Base-by-base conservation (phyloP, 169 alveolate species). In the Plasmodium knowlesi region DNA sequence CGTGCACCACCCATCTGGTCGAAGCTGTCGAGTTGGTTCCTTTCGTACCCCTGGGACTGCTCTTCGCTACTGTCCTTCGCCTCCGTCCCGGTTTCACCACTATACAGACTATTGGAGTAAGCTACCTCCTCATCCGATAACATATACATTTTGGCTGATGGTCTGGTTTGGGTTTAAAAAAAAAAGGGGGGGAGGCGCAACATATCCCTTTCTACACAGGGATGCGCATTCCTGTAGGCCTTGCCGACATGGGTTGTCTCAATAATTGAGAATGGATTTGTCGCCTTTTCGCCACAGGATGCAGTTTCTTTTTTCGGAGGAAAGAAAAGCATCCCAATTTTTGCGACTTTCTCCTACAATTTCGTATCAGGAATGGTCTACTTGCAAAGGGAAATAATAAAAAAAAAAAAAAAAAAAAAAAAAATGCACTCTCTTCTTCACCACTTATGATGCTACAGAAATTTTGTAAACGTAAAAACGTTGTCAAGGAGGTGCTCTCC, bases 121-220 rank as follows among this genome's bases (percentile, higher is more conserved):
- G 72, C 70, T 37, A 25, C 39, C 37, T 89, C 90, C 8, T 80
- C 94, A 32, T 89, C 94, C 50, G 94, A 89, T 61, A 89, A 32
- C 50, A 89, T 79, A 53, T 79, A 89, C 94, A 89, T 89, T 72
- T 25, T 86, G 30, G 34, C 72, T 8, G 16, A 3, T 43, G 16
- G 9, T 32, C 10, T 81, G 37, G 37, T 57, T 71, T 22, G 76
- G 61, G 61, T 5, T n/a, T n/a, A n/a, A n/a, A 14, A 50, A 50
- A 12, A 50, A 50, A 50, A 0, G 1, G 61, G 61, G 22, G 25
- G 8, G 25, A 50, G 22, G 61, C 61, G 22, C 9, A 8, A 50
- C 61, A 50, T 12, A 22, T 50, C 22, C 61, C 61, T 28, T 67
- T 67, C 76, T 25, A 67, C 76, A 19, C 14, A 22, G n/a, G n/a